Base-by-base conservation (phyloP, 2,329 filamentous ascomycete genomes). In the Colletotrichum simmondsii region DNA sequence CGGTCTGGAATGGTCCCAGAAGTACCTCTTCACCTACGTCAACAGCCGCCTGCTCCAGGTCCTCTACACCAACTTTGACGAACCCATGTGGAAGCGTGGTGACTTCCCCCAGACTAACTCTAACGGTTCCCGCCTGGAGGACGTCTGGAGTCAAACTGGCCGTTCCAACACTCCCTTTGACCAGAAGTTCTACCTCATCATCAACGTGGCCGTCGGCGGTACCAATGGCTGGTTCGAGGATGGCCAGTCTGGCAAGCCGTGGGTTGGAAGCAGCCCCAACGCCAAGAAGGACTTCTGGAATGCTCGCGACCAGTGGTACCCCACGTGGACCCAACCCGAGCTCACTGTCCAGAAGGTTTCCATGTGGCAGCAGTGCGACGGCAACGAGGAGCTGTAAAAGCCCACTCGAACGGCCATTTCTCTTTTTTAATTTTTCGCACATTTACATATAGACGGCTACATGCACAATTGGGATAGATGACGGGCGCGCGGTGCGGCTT, bases 181-280 rank as follows among this genome's bases (percentile, higher is more conserved):
- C 78, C 87, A 93, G 75, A 83, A 89, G 19, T 95, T 95, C 78
- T 95, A 93, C 77, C 87, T 96, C 58, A 92, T 95, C 76, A 80
- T 96, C 69, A 94, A 94, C 78, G 85, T 95, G 4, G 93, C 91
- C 12, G 93, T 95, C 8, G 94, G 94, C 35, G 91, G 91, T 62
- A 94, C 92, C 26, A 95, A 95, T 76, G 94, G 94, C 49, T 97
- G 94, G 94, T 97, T 97, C 79, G 85, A 92, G 78, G 94, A 97
- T 80, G 90, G 91, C 24, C 85, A 88, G 76, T 87, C 87, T 54
- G 88, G 87, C 37, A 97, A 97, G 86, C 94, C 94, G 1, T 97
- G 94, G 94, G 86, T 94, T 37, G 92, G 97, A 79, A 84, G 81
- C 19, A 92, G 90, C 64, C 81, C 86, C 2, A 92, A 89, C 12